Evolutionary conservation across 352 stramenopile genomes (phyloP).

Genomic region (Phytophthora idaei): DNA sequence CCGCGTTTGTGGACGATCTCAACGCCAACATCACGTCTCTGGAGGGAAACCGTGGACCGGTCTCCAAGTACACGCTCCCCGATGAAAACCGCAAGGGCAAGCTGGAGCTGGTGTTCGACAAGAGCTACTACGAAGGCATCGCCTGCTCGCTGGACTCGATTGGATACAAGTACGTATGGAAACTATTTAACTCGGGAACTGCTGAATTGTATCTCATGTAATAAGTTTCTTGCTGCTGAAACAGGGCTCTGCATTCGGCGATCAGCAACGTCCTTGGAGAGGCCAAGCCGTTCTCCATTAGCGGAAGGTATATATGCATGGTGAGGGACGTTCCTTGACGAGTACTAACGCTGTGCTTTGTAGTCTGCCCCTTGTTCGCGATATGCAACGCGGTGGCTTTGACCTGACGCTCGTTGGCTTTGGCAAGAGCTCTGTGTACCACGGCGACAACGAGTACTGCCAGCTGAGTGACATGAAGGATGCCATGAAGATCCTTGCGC

Average conservation of each 20-base stretch:
- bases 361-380: slow-evolving; percentile 74
- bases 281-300: slow-evolving; percentile 92
- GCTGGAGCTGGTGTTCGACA: slow-evolving; percentile 88
- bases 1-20: slow-evolving; percentile 85
- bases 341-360: slow-evolving; percentile 10
- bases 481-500: slow-evolving; percentile 86
- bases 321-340: background rate
- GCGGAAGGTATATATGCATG: slow-evolving; percentile 65
- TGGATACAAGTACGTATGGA: slow-evolving; percentile 71
- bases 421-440: slow-evolving; percentile 86
- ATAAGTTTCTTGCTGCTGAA: background rate
- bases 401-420: slow-evolving; percentile 83
- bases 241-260: slow-evolving; percentile 70
- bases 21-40: slow-evolving; percentile 87
- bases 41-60: slow-evolving; percentile 81
- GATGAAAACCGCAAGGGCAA: slow-evolving; percentile 80
- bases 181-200: background rate
- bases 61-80: slow-evolving; percentile 92
- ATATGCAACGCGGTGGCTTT: slow-evolving; percentile 76
- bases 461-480: slow-evolving; percentile 87
- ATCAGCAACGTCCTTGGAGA: slow-evolving; percentile 82
- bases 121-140: slow-evolving; percentile 89
- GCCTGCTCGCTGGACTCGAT: slow-evolving; percentile 92
- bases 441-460: slow-evolving; percentile 94
- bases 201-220: background rate